Evolutionary conservation across 768 basidiomycete species (phyloP), one percentile per base, ranked within the genome.

Genomic region (Paxillus involutus): DNA sequence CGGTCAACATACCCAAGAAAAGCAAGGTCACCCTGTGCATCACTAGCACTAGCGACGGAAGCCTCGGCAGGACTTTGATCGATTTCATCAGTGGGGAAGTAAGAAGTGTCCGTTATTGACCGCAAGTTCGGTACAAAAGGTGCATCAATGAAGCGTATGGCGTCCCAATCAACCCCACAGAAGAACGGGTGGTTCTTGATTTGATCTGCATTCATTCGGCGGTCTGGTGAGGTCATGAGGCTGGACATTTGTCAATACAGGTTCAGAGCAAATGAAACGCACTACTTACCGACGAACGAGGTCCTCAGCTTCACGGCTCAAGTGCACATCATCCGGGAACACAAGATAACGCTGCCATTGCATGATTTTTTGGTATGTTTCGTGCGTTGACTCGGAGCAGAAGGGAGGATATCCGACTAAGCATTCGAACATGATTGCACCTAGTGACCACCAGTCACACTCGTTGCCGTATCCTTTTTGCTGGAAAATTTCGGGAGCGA

Each of bases 381-480:
- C 96, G 63, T 96, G 93, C 19, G 97, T 94, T 49, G 89, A 90
- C 69, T 98, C 94, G 3, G 86, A 93, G 71, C 94, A 98, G 76
- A 98, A 95, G 0, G 94, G 94, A 21, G 95, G 94, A 71, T 97
- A 98, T 51, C 97, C 97, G 59, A 98, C 92, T 21, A 98, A 76
- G 71, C 90, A 97, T 73, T 98, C 96, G 69, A 97, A 99, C 89
- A 93, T 95, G 76, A 98, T 98, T 16, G 94, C 92, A 5, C 97
- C 97, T 29, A 98, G 80, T 8, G 95, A 97, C 97, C 97, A 99
- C 94, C 95, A 98, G 71, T 99, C 97, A 65, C 95, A 98, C 71
- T 96, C 95, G 64, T 95, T 92, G 21, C 92, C 94, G 69, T 98
- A 98, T n/a, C 97, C 97, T 67, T 91, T 88, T 69, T 95, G 93